phyloP scores from a whole-genome alignment of 1,284 basidiomycete genomes.

The Trichosporon ovoides region DNA sequence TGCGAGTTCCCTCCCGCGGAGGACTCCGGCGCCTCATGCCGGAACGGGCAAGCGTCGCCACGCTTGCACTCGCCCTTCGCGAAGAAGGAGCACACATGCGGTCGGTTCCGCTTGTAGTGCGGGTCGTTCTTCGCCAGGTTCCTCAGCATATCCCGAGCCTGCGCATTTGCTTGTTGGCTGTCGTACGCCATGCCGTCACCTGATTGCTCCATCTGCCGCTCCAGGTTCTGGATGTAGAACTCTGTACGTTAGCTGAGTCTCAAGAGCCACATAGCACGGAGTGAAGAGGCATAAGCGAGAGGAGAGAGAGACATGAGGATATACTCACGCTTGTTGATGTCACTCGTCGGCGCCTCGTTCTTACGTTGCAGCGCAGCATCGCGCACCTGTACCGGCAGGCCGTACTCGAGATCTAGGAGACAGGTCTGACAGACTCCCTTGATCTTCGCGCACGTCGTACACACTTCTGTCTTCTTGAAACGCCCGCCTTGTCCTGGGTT shows the following conservation, averaged over 20 bases:
- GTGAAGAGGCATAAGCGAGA: not conserved
- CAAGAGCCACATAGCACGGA: not conserved
- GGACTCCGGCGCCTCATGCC: constrained; percentile 81
- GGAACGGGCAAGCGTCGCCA: constrained; percentile 86
- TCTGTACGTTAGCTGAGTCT: constrained; percentile 51
- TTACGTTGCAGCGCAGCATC: constrained; percentile 88
- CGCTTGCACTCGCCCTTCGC: constrained; percentile 91
- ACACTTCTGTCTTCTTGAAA: constrained; percentile 97
- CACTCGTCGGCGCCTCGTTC: constrained; percentile 84
- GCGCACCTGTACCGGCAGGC: constrained; percentile 91
- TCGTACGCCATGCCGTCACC: constrained; percentile 53
- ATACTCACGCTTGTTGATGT: constrained; percentile 70
- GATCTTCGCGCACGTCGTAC: constrained; percentile 96
- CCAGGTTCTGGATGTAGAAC: constrained; percentile 96
- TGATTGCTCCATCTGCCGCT: constrained; percentile 58
- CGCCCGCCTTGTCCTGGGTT: constrained; percentile 87
- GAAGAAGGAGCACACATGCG: constrained; percentile 92
- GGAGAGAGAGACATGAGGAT: not conserved
- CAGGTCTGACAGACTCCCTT: constrained; percentile 99
- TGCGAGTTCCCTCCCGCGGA: constrained; percentile 60
- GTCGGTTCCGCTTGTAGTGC: constrained; percentile 92
- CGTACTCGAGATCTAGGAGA: constrained; percentile 90
- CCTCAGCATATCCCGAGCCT: constrained; percentile 93
- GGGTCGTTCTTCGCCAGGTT: constrained; percentile 88
- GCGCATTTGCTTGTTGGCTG: constrained; percentile 62